Conservation (phyloP, 139 green algal genomes). For the Nannochloris sp. region DNA sequence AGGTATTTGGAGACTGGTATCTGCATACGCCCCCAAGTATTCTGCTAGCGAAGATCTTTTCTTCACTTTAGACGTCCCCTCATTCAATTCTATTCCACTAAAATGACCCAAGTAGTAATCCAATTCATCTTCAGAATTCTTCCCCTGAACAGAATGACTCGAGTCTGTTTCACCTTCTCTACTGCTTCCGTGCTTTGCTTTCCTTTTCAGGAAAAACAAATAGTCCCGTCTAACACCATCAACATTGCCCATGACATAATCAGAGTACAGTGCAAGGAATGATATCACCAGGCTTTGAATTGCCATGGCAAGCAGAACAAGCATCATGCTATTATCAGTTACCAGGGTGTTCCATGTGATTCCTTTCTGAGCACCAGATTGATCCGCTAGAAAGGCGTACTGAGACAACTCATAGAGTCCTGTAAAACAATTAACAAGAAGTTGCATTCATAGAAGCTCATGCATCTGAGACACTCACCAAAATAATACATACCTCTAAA, state of each 20-base stretch:
- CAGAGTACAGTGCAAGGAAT: conserved; percentile 6
- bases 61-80: too few species aligned
- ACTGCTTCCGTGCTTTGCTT: neutral
- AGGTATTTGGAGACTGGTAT: too few species aligned
- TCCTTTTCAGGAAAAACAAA: conserved; percentile 32
- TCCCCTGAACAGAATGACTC: neutral
- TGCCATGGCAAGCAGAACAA: conserved; percentile 29
- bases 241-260: conserved; percentile 29
- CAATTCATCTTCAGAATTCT: neutral
- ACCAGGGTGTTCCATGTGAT: conserved; percentile 42
- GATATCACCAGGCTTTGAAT: conserved; percentile 27
- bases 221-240: conserved; percentile 24
- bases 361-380: conserved; percentile 31
- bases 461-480: neutral
- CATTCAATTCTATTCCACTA: too few species aligned
- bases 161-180: neutral
- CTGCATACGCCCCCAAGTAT: too few species aligned
- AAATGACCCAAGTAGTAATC: too few species aligned
- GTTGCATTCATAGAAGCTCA: too few species aligned
- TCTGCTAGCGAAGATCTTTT: too few species aligned
- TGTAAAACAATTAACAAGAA: neutral
- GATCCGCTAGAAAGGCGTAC: conserved; percentile 59
- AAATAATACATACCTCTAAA: conserved; percentile 26
- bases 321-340: conserved; percentile 36
- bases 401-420: conserved; percentile 50